phyloP scores from a whole-genome alignment of 192 early-diverging fungal genomes.

The Podila epicladia region DNA sequence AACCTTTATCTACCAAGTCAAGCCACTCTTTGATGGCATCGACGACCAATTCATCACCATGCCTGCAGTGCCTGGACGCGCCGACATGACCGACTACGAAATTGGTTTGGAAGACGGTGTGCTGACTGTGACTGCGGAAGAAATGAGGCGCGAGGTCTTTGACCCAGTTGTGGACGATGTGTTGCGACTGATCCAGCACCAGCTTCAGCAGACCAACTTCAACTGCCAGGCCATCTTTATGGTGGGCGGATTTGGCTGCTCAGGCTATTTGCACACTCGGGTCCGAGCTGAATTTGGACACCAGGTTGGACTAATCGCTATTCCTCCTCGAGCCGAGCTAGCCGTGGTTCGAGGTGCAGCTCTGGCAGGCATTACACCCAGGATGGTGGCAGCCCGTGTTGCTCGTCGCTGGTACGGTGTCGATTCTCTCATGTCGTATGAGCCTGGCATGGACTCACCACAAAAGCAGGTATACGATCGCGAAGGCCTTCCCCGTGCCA shows the following conservation, averaged over 20 bases:
- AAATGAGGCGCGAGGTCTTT: conserved; percentile 63
- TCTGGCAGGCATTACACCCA: conserved; percentile 60
- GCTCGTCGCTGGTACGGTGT: conserved; percentile 63
- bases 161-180: conserved; percentile 66
- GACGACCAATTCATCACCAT: conserved; percentile 54
- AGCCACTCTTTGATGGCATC: conserved; percentile 55
- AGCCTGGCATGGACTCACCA: conserved; percentile 51
- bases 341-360: conserved; percentile 65
- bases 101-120: conserved; percentile 57
- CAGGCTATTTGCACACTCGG: conserved; percentile 59
- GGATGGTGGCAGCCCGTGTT: conserved; percentile 57
- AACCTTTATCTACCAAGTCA: conserved; percentile 62
- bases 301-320: conserved; percentile 55
- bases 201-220: conserved; percentile 49
- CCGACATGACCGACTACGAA: conserved; percentile 42
- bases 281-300: conserved; percentile 56
- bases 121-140: conserved; percentile 56
- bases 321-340: conserved; percentile 61
- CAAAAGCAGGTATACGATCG: conserved; percentile 49
- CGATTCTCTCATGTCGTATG: conserved; percentile 55
- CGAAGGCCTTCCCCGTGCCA: conserved; percentile 51
- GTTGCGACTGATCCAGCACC: conserved; percentile 59
- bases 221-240: conserved; percentile 61
- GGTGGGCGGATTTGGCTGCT: conserved; percentile 66
- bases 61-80: conserved; percentile 52